These are phyloP conservation scores for Haematococcus lacustris DNA, from an alignment of 139 green algal genomes.

Conservation along the genomic window DNA sequence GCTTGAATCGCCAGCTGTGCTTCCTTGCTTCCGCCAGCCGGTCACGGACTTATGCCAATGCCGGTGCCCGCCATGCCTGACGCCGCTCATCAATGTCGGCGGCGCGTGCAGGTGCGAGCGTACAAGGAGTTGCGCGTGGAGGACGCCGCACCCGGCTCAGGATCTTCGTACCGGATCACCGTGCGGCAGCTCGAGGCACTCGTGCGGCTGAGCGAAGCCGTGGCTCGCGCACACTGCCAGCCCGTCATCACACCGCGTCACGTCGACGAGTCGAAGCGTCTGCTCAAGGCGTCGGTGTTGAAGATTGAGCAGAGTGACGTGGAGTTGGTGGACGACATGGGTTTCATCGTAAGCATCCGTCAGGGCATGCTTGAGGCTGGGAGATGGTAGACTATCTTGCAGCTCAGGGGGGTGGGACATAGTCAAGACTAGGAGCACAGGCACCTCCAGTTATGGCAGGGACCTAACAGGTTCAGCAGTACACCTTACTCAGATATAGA, in stretches of 20 bases:
- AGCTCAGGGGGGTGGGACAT: too few relatives aligned
- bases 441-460: too few relatives aligned
- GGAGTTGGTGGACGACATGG: conserved; percentile 61
- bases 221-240: conserved; percentile 39
- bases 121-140: conserved; percentile 84
- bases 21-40: too few relatives aligned
- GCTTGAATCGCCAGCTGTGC: too few relatives aligned
- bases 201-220: conserved; percentile 55
- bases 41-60: too few relatives aligned
- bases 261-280: conserved; percentile 57
- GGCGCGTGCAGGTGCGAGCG: conserved; percentile 52
- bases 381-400: too few relatives aligned
- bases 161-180: conserved; percentile 83
- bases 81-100: neutral
- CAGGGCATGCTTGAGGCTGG: too few relatives aligned
- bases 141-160: conserved; percentile 76
- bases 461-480: too few relatives aligned
- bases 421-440: too few relatives aligned
- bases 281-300: conserved; percentile 87
- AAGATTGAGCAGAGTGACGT: conserved; percentile 71
- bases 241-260: conserved; percentile 30
- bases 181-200: conserved; percentile 95
- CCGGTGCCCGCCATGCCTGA: too few relatives aligned
- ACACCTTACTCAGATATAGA: too few relatives aligned
- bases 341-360: too few relatives aligned